Evolutionary conservation across 768 basidiomycete species (phyloP), one percentile per base, ranked within the genome.

Genomic region (Sporobolomyces pararoseus): DNA sequence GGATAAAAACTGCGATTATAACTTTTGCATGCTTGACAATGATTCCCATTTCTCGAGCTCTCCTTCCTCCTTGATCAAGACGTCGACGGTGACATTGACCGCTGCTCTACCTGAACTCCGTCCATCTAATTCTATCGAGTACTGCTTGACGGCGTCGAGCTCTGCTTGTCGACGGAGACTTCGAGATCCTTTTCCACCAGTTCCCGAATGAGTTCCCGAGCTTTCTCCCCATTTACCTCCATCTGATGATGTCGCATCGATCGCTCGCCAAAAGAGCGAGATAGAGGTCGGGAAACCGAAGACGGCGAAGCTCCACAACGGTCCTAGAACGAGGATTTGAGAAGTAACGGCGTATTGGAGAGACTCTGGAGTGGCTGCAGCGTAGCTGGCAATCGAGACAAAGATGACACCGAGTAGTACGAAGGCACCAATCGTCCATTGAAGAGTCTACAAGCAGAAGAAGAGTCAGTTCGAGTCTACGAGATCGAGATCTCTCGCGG

Each of bases 51-150:
- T 61, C 21, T 61, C 59, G 29, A 61, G 46, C 10, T 39, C 59
- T 34, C 59, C 59, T 29, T 61, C 59, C 46, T 61, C 59, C 59
- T 61, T 61, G 29, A 61, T 46, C 29, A 61, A 32, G 2, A 61
- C 59, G 32, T 61, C 59, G 6, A 61, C 59, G 6, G 59, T 61
- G 10, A 61, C 44, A 32, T 49, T 61, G 25, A 61, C 59, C 14
- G 27, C 46, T 13, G 29, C 16, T 35, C 59, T 27, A 3, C 16
- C 31, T 29, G 17, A 12, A 12, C 31, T 31, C 19, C 44, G 44
- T 44, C 59, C 59, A 23, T 32, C 31, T 9, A 61, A 32, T 27
- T 61, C 59, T 44, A 61, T 61, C 44, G 59, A 49, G 59, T 21
- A 61, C 46, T 61, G 27, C 59, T 61, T 47, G 46, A 35, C 46